Evolutionary conservation across 306 rosid species (phyloP), one percentile per base, ranked within the genome.

Genomic region (Prunus mongolica): DNA sequence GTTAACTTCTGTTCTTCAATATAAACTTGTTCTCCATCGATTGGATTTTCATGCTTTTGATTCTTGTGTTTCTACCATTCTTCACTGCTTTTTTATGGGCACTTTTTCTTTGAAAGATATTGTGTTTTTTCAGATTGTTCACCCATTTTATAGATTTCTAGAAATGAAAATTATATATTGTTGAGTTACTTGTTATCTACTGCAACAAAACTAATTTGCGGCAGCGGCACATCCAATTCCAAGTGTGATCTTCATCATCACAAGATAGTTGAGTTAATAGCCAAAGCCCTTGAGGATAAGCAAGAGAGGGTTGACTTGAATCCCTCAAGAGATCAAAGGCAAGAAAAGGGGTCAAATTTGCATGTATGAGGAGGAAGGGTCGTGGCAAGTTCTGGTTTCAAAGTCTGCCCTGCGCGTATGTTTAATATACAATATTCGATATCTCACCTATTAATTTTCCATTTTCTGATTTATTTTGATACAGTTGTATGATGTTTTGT

Each of bases 261-360:
- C 8, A 6, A n/a, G 14, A 14, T 55, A 34, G 32, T 30, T 28
- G 66, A 72, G 24, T 22, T 72, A 12, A 20, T 56, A 22, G 51
- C 55, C 24, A 72, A 72, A 54, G 8, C 16, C 25, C 41, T 44
- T 65, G 41, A 71, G 67, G 77, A 72, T 55, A 78, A 62, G 77
- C 60, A 71, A 38, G 54, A 34, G 58, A 78, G 67, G 22, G 12
- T 80, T 16, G 74, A 81, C 15, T 41, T 71, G 69, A 74, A 76
- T 27, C 74, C 84, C 1, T 25, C 46, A 30, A 30, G 5, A 30
- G 32, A 30, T 30, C 32, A 30, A 30, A 30, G 5, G 32, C 32
- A 30, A 30, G 32, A 30, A 30, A 30, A 30, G 32, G 38, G 38
- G 6, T 32, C 38, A 32, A 32, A 32, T 32, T 4, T 32, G 38